phyloP scores from a whole-genome alignment of 345 rosid species.

The Linum lewisii region DNA sequence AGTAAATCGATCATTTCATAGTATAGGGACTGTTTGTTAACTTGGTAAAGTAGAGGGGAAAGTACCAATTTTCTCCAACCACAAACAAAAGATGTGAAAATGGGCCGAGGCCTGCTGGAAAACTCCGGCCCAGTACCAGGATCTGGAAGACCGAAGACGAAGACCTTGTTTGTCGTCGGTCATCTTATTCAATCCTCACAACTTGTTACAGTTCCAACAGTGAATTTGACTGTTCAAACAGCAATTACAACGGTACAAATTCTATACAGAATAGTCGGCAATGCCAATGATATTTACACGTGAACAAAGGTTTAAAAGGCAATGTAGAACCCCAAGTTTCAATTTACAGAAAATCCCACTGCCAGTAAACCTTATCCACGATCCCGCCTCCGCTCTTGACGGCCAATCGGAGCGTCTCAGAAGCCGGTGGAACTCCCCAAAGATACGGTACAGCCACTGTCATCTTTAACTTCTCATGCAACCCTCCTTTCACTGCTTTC shows the following conservation, averaged over 20 bases:
- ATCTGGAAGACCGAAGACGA: no score
- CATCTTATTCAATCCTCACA: no score
- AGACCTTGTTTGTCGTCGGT: no score
- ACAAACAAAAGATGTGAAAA: no score
- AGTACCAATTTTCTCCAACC: no score
- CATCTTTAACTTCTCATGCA: constrained; percentile 88
- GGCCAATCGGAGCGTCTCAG: constrained; percentile 87
- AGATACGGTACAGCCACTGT: constrained; percentile 88
- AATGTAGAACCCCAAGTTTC: background rate
- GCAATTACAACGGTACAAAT: background rate
- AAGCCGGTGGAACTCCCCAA: constrained; percentile 96
- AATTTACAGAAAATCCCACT: constrained; percentile 76
- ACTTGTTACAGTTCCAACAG: background rate
- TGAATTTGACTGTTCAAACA: background rate
- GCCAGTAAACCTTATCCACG: constrained; percentile 83
- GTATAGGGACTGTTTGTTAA: no score
- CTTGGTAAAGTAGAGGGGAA: no score
- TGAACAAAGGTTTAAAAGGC: background rate
- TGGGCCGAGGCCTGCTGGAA: no score
- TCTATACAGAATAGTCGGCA: background rate
- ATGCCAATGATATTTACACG: background rate
- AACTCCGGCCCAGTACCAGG: no score
- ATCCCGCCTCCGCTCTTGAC: constrained; percentile 90
- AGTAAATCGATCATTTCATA: no score
- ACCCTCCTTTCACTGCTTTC: constrained; percentile 66